Evolutionary conservation across 441 rosid species (phyloP).

Genomic region (Populus hybrid): DNA sequence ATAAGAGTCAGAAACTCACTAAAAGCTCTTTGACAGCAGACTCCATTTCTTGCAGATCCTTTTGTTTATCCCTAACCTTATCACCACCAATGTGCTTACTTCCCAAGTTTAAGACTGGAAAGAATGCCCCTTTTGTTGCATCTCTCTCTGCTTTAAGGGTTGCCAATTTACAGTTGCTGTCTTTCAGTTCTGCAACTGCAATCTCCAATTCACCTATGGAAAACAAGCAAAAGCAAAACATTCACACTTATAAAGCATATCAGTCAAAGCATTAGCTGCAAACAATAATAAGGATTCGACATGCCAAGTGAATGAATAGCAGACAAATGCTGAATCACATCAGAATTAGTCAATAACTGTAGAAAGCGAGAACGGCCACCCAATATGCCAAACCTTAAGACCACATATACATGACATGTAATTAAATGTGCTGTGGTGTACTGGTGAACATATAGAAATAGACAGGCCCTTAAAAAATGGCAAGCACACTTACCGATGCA

Average conservation of each 20-base stretch:
- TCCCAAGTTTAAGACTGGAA: conserved; percentile 69
- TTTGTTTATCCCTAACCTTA: conserved; percentile 64
- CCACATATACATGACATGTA: too few relatives aligned
- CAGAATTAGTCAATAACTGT: background rate
- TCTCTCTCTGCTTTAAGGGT: conserved; percentile 79
- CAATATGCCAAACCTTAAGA: too few relatives aligned
- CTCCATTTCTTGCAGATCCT: conserved; percentile 79
- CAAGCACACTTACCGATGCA: background rate
- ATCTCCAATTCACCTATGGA: conserved; percentile 71
- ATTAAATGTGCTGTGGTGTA: too few relatives aligned
- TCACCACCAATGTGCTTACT: conserved; percentile 62
- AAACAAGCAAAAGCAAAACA: conserved; percentile 19
- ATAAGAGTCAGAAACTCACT: conserved; percentile 42
- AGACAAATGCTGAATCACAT: background rate
- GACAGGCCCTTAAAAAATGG: background rate
- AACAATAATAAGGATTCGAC: background rate
- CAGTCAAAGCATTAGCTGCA: background rate
- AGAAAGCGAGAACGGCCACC: background rate
- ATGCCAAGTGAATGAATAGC: background rate
- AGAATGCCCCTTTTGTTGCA: conserved; percentile 72
- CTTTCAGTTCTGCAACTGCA: conserved; percentile 61
- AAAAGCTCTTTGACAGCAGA: conserved; percentile 56
- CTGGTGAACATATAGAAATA: background rate
- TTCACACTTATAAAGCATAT: background rate
- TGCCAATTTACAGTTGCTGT: conserved; percentile 61